phyloP scores from a whole-genome alignment of 1,284 basidiomycete genomes.

The Cystobasidiaceae sp. region DNA sequence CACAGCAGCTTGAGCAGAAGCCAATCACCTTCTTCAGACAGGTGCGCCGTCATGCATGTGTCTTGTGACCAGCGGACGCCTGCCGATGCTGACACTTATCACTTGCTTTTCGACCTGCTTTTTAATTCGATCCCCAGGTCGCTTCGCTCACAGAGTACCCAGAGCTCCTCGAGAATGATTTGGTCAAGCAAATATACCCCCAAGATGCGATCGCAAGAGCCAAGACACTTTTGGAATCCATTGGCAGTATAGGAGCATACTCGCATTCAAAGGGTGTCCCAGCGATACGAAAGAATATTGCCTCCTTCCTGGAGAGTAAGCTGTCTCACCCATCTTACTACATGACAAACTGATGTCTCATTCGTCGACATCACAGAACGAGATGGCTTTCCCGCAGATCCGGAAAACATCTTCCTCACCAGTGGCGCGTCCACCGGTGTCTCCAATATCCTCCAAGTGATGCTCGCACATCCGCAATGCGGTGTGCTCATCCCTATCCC shows the following conservation, averaged over 20 bases:
- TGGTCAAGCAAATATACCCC: constrained; percentile 67
- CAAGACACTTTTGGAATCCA: constrained; percentile 70
- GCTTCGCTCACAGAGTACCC: constrained; percentile 91
- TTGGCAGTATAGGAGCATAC: constrained; percentile 92
- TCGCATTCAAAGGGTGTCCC: constrained; percentile 92
- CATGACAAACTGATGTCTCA: too few species aligned
- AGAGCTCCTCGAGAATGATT: constrained; percentile 69
- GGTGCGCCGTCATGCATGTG: constrained; percentile 54
- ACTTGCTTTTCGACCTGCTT: background rate
- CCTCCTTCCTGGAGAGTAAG: constrained; percentile 79
- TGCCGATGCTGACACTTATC: background rate
- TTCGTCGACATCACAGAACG: constrained; percentile 62
- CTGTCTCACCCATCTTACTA: too few species aligned
- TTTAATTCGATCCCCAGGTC: constrained; percentile 53
- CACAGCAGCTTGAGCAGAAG: constrained; percentile 91
- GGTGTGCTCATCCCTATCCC: constrained; percentile 94
- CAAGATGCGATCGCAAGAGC: constrained; percentile 79
- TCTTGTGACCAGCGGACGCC: background rate
- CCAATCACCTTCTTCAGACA: constrained; percentile 91
- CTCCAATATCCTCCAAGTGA: constrained; percentile 74
- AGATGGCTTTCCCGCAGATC: constrained; percentile 77
- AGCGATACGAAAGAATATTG: constrained; percentile 79
- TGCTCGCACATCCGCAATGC: constrained; percentile 59
- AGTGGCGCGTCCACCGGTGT: constrained; percentile 90
- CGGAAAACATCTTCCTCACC: constrained; percentile 87